phyloP scores from a whole-genome alignment of 805 yeast genomes.

The Yarrowia yakushimensis region DNA sequence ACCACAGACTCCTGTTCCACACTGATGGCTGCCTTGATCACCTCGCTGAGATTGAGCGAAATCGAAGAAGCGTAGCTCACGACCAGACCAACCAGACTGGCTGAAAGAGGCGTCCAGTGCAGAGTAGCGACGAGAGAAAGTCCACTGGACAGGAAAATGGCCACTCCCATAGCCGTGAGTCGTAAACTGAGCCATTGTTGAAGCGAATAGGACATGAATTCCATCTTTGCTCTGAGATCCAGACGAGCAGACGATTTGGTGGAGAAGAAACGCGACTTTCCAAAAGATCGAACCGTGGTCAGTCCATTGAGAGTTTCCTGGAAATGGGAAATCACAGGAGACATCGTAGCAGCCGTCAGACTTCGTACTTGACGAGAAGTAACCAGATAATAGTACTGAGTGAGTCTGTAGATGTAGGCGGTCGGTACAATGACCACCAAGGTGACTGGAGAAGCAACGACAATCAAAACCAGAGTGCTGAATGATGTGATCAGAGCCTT shows the following conservation, averaged over 20 bases:
- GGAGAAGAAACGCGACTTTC: conserved; percentile 81
- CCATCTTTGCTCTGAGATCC: conserved; percentile 82
- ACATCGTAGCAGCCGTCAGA: conserved; percentile 77
- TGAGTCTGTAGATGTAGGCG: conserved; percentile 53
- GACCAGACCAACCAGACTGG: conserved; percentile 94
- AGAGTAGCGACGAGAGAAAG: conserved; percentile 66
- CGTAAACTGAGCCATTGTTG: conserved; percentile 91
- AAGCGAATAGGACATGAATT: conserved; percentile 88
- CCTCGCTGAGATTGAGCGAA: conserved; percentile 85
- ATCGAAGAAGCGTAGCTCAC: conserved; percentile 58
- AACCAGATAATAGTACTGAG: conserved; percentile 71
- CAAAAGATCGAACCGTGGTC: conserved; percentile 90
- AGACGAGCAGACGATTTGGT: conserved; percentile 71
- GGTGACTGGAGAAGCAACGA: conserved; percentile 59
- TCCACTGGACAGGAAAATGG: conserved; percentile 75
- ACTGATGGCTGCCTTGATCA: conserved; percentile 81
- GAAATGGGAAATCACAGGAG: conserved; percentile 94
- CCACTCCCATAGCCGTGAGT: conserved; percentile 75
- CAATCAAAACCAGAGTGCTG: conserved; percentile 61
- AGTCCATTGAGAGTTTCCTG: conserved; percentile 92
- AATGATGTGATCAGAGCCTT: not conserved
- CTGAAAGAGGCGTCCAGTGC: conserved; percentile 54
- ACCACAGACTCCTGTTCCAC: conserved; percentile 96
- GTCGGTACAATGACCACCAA: conserved; percentile 67
- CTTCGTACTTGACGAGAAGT: conserved; percentile 88